These are phyloP conservation scores for Botryotinia globosa DNA, from an alignment of 2,329 filamentous ascomycete genomes.

Conservation along the genomic window DNA sequence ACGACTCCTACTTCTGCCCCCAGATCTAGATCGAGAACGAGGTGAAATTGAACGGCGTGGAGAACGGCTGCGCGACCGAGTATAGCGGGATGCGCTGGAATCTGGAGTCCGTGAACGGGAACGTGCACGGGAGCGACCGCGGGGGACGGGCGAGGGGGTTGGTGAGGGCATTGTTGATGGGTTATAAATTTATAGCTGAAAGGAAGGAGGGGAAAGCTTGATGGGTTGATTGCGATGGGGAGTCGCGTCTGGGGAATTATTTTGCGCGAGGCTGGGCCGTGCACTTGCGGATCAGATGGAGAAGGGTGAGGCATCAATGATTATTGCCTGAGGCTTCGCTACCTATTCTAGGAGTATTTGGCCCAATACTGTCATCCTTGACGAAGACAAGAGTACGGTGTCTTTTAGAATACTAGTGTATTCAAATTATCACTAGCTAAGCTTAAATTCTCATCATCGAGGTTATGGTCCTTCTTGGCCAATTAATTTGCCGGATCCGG, in stretches of 20 bases:
- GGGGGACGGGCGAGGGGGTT: conserved; percentile 30
- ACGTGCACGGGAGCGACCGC: conserved; percentile 27
- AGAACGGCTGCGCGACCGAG: conserved; percentile 31
- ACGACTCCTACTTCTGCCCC: conserved; percentile 33
- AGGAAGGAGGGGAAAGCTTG: conserved; percentile 1
- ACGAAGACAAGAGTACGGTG: not conserved
- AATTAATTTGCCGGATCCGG: no score
- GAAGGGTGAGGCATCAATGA: not conserved
- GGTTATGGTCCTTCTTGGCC: not conserved
- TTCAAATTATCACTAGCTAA: not conserved
- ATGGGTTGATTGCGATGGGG: conserved; percentile 10
- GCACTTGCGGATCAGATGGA: not conserved
- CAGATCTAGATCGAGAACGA: conserved; percentile 33
- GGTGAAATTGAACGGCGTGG: conserved; percentile 36
- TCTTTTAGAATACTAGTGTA: not conserved
- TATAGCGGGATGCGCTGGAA: conserved; percentile 31
- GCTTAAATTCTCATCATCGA: not conserved
- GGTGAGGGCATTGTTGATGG: conserved; percentile 28
- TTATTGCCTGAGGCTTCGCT: not conserved
- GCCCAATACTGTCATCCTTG: not conserved
- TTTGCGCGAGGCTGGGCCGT: conserved; percentile 12
- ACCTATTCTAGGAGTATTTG: not conserved
- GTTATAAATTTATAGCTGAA: not conserved
- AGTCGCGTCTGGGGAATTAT: conserved; percentile 18
- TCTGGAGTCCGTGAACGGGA: conserved; percentile 36